Base-by-base conservation (phyloP, 108 stramenopile genomes). In the Pseudonitzschia multiseries region DNA sequence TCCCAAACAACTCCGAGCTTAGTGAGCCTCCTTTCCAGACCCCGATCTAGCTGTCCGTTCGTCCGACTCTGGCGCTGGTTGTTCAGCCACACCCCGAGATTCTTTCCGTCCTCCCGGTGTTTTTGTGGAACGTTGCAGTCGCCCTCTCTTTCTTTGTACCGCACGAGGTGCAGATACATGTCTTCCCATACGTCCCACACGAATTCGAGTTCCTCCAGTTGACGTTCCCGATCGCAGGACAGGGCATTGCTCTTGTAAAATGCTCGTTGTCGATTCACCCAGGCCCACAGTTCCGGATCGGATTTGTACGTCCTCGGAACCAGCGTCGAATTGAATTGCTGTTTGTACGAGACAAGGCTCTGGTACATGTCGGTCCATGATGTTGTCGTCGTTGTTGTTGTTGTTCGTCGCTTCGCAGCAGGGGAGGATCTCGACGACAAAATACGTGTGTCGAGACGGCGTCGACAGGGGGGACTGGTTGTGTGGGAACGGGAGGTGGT, bases 1-100 rank as follows among this genome's bases (percentile, higher is more conserved):
- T 21, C n/a, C 65, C 65, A 67, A 20, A 41, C 65, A 8, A 67
- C 65, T 20, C 65, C 65, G 14, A 44, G 18, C 41, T 67, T 36
- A 14, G 36, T 41, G 22, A 67, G 41, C 18, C 41, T 32, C 41
- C 42, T 18, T 15, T 36, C 21, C 21, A 15, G 18, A 4, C 17
- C 41, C 18, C 17, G 18, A 26, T 24, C 24, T n/a, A 67, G 24
- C 41, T 20, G 36, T 43, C 65, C 46, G 24, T 20, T 24, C 46
- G 18, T 67, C 8, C 42, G 24, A 43, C 20, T 41, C 20, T 40
- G 21, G 13, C 65, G 65, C 18, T 67, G 65, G 18, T 43, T 67
- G 24, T 41, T 43, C 65, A 67, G 18, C 65, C 65, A 41, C 32
- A n/a, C n/a, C n/a, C 33, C 33, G 26, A 36, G 32, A n/a, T 63